Base-by-base conservation (phyloP, 345 rosid species). In the Clausena lansium region DNA sequence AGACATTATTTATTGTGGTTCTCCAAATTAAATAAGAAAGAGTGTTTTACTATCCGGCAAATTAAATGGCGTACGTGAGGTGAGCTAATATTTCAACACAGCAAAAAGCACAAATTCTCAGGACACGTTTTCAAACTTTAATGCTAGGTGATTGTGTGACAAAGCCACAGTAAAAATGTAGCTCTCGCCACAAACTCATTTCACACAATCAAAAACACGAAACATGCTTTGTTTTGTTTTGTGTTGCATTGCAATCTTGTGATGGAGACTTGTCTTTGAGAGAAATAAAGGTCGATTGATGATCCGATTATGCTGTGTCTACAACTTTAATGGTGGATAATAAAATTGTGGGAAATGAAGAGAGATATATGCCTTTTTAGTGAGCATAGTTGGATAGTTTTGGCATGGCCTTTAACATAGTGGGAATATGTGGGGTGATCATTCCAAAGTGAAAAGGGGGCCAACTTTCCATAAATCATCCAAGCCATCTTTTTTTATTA, bases 381-480 rank as follows among this genome's bases (percentile, higher is more conserved):
- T 59, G 47, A 70, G 64, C 35, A 4, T 52, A 28, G 78, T 45
- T 79, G 72, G 62, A 67, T 73, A 64, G 55, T 73, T 73, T 79
- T 77, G 83, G 82, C 69, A 69, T 78, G 78, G 81, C 74, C n/a
- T 27, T 32, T 60, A 52, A 28, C 20, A 7, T 45, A 47, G 76
- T 59, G 67, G 67, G 61, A 45, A 45, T 45, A 19, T 24, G 77
- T 64, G 65, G 79, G 71, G 77, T 72, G 76, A 72, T 75, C 75
- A 78, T 85, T 83, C 81, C 81, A 76, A 80, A 74, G 83, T 38
- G 77, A 82, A 88, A 85, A 86, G 85, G 75, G 78, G 11, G 78
- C 50, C 85, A 81, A 79, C 91, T 88, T 88, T 82, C 80, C 39
- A 70, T 47, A 33, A 77, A 67, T 35, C 74, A 67, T 35, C 74